A percentile compares a stretch with the other conserved stretches of the same genome.
Conservation (phyloP, 2,329 filamentous ascomycete genomes). For the Zelopaecilomyces penicillatus region DNA sequence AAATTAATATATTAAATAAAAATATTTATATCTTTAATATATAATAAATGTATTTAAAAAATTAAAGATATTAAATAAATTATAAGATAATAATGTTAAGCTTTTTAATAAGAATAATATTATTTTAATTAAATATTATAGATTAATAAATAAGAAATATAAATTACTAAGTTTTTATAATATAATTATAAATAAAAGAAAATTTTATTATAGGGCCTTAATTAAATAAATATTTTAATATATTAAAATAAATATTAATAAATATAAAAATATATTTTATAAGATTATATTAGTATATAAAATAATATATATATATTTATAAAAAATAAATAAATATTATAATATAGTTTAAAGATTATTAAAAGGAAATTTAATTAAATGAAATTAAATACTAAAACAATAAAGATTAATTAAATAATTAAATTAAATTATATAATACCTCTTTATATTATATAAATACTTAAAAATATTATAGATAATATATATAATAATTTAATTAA, state of each 20-base stretch:
- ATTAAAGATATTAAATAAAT: too few relatives aligned
- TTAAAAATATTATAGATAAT: neutral
- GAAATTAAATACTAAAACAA: neutral
- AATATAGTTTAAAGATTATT: neutral
- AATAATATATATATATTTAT: conserved; percentile 5
- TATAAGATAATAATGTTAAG: too few relatives aligned
- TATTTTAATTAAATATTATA: too few relatives aligned
- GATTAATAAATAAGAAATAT: too few relatives aligned
- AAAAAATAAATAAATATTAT: neutral
- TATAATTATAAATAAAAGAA: neutral
- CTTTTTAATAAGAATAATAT: too few relatives aligned
- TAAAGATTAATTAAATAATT: neutral
- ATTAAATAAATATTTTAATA: neutral
- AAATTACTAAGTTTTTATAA: neutral
- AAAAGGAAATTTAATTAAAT: neutral
- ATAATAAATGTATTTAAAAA: too few relatives aligned
- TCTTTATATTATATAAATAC: neutral
- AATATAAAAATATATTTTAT: too few relatives aligned
- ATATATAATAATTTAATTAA: neutral
- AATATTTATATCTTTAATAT: neutral
- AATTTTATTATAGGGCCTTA: neutral
- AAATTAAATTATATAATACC: neutral
- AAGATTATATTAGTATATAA: conserved; percentile 1
- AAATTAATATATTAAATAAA: neutral
- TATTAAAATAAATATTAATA: neutral